Base-by-base conservation (phyloP, 352 stramenopile species). In the Globisporangium lucens region DNA sequence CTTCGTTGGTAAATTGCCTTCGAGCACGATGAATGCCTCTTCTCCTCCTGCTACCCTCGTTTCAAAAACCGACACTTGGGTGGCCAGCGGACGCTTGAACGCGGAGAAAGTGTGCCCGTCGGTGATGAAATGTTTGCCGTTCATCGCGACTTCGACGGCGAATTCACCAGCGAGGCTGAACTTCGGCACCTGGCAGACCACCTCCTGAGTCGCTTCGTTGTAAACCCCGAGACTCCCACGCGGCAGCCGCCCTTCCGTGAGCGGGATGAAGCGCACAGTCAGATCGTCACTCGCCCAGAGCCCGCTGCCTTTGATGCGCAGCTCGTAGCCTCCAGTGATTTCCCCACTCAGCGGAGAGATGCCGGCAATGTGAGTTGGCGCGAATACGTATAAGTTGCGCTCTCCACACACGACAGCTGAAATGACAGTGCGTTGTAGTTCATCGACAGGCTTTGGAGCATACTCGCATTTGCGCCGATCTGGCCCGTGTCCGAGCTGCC, bases 241-340 rank as follows among this genome's bases (percentile, higher is more conserved):
- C 24, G 80, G 63, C 12, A 93, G 59, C 17, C 75, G 63, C 9
- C 83, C 85, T 51, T 93, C 81, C 1, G 70, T 85, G 20, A 90
- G 55, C 20, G 81, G 82, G 0, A 81, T 71, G 64, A 97, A 97
- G 1, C 83, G 78, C 66, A 95, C 84, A 6, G 85, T 91, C 8
- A 95, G 72, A 57, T 94, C 82, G 6, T 91, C 79, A 52, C 76
- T 94, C 6, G 75, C 46, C 87, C 87, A 97, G 57, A 97, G 91
- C 6, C 88, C 89, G 30, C 78, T 85, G 22, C 89, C 89, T 30
- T 66, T 67, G 63, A 95, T 77, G 8, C 75, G 68, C 3, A 97
- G 46, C 61, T 87, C 73, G 51, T 88, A 89, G 35, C 83, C 86
- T 24, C 78, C 81, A 20, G 53, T 63, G 24, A 90, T 67, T 15